A percentile compares a stretch with the other conserved stretches of the same genome.
These are phyloP conservation scores for Hawksworthiomyces lignivorus DNA, from an alignment of 2,329 filamentous ascomycete species.

Conservation along the genomic window DNA sequence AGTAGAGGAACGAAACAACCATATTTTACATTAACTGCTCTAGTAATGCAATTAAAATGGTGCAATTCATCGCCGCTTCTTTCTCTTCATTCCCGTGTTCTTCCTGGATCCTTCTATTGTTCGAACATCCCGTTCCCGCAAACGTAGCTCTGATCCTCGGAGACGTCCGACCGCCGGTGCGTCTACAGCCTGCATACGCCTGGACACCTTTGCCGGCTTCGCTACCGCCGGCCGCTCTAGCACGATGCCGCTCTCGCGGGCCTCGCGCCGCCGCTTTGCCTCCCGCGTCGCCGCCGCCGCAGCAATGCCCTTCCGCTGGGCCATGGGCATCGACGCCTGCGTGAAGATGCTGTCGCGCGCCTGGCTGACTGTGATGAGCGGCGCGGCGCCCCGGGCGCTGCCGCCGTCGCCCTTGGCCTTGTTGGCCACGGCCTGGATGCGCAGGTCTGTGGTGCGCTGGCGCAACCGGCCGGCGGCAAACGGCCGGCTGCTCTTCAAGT, in stretches of 20 bases:
- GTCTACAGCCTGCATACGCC: conserved; percentile 45
- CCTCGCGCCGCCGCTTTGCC: conserved; percentile 64
- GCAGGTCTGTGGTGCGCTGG: conserved; percentile 74
- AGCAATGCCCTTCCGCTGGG: conserved; percentile 75
- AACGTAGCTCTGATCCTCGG: conserved; percentile 65
- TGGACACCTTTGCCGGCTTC: conserved; percentile 28
- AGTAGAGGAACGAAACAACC: no score
- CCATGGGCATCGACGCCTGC: conserved; percentile 84
- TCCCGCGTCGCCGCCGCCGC: conserved; percentile 60
- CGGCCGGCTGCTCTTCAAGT: conserved; percentile 22
- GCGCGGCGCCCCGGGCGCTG: conserved; percentile 48
- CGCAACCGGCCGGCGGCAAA: conserved; percentile 61
- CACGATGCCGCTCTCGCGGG: conserved; percentile 83
- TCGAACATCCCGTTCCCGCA: conserved; percentile 70
- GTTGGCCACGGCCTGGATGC: conserved; percentile 73
- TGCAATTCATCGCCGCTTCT: conserved; percentile 15
- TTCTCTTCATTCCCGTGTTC: conserved; percentile 25
- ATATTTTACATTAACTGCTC: no score
- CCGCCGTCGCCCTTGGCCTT: conserved; percentile 33
- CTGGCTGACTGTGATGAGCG: conserved; percentile 65
- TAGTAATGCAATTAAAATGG: no score
- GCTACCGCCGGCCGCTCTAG: conserved; percentile 50
- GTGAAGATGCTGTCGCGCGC: conserved; percentile 59
- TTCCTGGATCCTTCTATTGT: conserved; percentile 51
- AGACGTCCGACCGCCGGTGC: conserved; percentile 75